Evolutionary conservation across 306 rosid genomes (phyloP).

Genomic region (Acmispon strigosus): DNA sequence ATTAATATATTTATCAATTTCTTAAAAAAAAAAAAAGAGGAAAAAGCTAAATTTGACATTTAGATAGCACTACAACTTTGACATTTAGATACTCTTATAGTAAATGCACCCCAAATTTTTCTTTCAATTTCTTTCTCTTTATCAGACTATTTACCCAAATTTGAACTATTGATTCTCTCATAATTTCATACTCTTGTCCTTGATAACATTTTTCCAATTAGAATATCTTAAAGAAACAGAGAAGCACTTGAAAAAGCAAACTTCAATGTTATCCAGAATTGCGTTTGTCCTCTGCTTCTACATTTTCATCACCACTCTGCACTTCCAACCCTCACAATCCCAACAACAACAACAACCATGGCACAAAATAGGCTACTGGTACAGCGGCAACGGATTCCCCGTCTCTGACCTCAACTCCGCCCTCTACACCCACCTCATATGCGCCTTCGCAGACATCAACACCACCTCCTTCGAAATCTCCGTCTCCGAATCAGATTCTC

Average conservation of each 20-base stretch:
- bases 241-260: background rate
- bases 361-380: constrained; percentile 26
- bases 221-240: background rate
- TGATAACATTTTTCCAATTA: too few relatives aligned
- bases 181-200: too few relatives aligned
- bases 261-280: background rate
- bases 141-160: too few relatives aligned
- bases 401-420: constrained; percentile 19
- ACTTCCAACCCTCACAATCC: background rate
- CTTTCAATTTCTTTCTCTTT: too few relatives aligned
- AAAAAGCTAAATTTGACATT: too few relatives aligned
- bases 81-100: too few relatives aligned
- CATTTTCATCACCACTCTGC: background rate
- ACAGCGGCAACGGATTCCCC: background rate
- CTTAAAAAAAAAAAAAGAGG: too few relatives aligned
- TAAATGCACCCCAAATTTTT: too few relatives aligned
- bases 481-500: background rate
- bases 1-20: too few relatives aligned
- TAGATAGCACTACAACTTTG: too few relatives aligned
- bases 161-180: too few relatives aligned
- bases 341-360: constrained; percentile 3
- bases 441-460: constrained; percentile 8
- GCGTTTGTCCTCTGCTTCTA: background rate
- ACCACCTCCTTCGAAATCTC: constrained; percentile 28
- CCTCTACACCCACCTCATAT: constrained; percentile 34